Evolutionary conservation across 108 stramenopile genomes (phyloP).

Genomic region (Nitzschia palea): DNA sequence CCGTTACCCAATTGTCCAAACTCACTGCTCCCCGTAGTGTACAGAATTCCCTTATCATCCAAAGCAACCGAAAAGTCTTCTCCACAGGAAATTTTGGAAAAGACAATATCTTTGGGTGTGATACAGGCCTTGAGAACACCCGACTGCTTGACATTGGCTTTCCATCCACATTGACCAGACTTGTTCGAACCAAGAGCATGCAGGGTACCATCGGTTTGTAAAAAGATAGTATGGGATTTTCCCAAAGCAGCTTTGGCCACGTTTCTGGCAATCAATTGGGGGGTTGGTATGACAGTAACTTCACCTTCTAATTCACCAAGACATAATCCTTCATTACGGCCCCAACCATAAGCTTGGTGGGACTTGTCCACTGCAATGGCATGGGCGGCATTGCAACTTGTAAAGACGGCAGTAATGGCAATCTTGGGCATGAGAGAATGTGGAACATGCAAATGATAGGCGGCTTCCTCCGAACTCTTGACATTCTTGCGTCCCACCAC

Average conservation of each 20-base stretch:
- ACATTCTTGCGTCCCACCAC: constrained; percentile 47
- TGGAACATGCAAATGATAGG: constrained; percentile 56
- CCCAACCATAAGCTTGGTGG: constrained; percentile 82
- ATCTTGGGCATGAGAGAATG: constrained; percentile 47
- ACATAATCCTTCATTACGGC: constrained; percentile 49
- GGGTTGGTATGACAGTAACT: constrained; percentile 31
- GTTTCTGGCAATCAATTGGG: constrained; percentile 22
- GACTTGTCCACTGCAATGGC: constrained; percentile 62
- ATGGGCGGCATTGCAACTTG: constrained; percentile 69
- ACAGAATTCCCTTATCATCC: constrained; percentile 67
- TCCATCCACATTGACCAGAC: constrained; percentile 77
- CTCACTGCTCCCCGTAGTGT: constrained; percentile 78
- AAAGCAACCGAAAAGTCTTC: constrained; percentile 84
- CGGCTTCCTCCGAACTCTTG: constrained; percentile 26
- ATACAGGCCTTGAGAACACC: constrained; percentile 24
- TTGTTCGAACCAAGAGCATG: constrained; percentile 73
- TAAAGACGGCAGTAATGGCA: constrained; percentile 50
- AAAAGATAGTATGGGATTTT: constrained; percentile 70
- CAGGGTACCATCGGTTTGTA: constrained; percentile 51
- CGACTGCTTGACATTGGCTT: constrained; percentile 32
- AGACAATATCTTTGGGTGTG: constrained; percentile 12
- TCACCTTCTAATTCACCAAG: constrained; percentile 15
- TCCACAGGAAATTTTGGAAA: constrained; percentile 67
- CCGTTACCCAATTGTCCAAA: constrained; percentile 88
- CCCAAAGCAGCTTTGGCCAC: constrained; percentile 75